A percentile compares a stretch with the other conserved stretches of the same genome.
Conservation (phyloP, 2,329 filamentous ascomycete genomes). For the Rhynchosporium secalis region DNA sequence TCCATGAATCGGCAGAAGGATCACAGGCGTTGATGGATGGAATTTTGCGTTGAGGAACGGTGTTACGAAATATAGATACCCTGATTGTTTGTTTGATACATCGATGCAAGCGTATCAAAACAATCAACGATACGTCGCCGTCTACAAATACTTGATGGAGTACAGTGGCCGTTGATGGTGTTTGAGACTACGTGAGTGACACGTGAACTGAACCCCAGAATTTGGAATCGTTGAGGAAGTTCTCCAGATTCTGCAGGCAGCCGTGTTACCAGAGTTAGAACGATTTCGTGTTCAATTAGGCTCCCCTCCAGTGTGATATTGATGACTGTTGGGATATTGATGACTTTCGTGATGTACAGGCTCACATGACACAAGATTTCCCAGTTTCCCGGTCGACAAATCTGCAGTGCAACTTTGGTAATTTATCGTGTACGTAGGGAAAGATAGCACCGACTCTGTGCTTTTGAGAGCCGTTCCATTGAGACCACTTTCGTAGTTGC, state of each 20-base stretch:
- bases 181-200: background rate
- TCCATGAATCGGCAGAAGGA: background rate
- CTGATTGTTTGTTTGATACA: background rate
- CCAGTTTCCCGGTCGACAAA: conserved; percentile 3
- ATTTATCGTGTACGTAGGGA: background rate
- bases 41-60: background rate
- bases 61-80: conserved; percentile 3
- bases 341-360: background rate
- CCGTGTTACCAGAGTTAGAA: background rate
- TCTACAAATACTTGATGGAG: background rate
- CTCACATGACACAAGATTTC: conserved; percentile 8
- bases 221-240: background rate
- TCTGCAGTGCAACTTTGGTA: conserved; percentile 2
- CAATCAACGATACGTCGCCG: background rate
- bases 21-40: too few species aligned
- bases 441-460: background rate
- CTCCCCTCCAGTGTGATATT: background rate
- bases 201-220: background rate
- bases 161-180: background rate
- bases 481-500: too few species aligned
- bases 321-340: background rate
- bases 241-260: background rate
- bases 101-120: background rate
- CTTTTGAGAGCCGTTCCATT: background rate
- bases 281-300: background rate